These are phyloP conservation scores for Malassezia caprae DNA, from an alignment of 1,284 basidiomycete genomes.

Conservation along the genomic window DNA sequence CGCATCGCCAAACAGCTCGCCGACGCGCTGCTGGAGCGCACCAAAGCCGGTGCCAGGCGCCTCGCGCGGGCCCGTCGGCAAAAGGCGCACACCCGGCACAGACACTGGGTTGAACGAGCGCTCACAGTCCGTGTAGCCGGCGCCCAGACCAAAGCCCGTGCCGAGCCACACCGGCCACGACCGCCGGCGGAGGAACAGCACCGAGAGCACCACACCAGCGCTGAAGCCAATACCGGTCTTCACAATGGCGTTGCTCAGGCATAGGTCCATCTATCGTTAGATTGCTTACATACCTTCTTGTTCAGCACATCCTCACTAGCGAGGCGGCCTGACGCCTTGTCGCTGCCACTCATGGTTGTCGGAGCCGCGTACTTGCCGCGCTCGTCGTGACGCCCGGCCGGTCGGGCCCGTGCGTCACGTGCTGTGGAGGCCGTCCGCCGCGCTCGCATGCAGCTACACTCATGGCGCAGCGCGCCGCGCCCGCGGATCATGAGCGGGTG, in stretches of 20 bases:
- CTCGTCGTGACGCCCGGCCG: background rate
- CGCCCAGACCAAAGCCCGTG: constrained; percentile 72
- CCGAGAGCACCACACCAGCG: constrained; percentile 83
- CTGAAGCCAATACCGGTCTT: constrained; percentile 85
- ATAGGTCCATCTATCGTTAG: constrained; percentile 26
- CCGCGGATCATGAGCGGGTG: constrained; percentile 22
- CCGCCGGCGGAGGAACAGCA: constrained; percentile 86
- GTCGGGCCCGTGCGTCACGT: background rate
- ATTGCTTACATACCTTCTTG: constrained; percentile 9
- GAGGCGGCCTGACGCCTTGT: constrained; percentile 5
- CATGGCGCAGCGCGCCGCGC: background rate
- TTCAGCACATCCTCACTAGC: constrained; percentile 16
- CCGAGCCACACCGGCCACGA: constrained; percentile 90
- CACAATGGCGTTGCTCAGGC: constrained; percentile 53
- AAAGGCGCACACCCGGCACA: constrained; percentile 75
- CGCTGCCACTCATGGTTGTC: constrained; percentile 12
- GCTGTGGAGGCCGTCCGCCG: background rate
- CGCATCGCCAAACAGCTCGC: constrained; percentile 35
- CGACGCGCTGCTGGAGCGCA: constrained; percentile 37
- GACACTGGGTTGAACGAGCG: constrained; percentile 88
- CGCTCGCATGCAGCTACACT: background rate
- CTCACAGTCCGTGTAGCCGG: constrained; percentile 90
- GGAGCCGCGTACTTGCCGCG: background rate
- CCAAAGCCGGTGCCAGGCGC: constrained; percentile 32
- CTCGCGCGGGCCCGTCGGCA: constrained; percentile 44